These are phyloP conservation scores for Favolaschia claudopus DNA, from an alignment of 768 basidiomycete species.

Conservation along the genomic window DNA sequence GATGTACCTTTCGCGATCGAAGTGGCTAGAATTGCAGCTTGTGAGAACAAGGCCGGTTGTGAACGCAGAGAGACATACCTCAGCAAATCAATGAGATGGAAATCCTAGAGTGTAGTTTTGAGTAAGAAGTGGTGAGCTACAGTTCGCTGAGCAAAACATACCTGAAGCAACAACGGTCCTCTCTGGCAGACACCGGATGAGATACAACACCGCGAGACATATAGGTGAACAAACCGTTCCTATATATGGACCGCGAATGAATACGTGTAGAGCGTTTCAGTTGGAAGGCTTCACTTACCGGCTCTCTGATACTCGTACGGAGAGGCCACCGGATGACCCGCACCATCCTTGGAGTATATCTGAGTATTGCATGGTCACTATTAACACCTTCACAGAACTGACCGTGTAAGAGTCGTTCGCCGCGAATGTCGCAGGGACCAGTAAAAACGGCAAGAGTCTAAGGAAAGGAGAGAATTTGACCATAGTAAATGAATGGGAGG, in stretches of 20 bases:
- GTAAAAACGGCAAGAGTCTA: too few species aligned
- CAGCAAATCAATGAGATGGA: conserved; percentile 21
- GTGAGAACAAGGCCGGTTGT: too few species aligned
- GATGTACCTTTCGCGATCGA: conserved; percentile 14
- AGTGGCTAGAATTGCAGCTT: too few species aligned
- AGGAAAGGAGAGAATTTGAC: too few species aligned
- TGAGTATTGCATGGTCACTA: neutral
- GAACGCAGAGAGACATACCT: too few species aligned
- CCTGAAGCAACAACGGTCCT: conserved; percentile 24
- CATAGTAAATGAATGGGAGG: too few species aligned
- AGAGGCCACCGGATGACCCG: conserved; percentile 22
- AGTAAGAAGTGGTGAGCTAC: neutral
- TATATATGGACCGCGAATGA: neutral
- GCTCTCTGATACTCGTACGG: conserved; percentile 28
- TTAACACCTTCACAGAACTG: neutral
- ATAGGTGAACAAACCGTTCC: conserved; percentile 13
- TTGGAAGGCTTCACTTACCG: conserved; percentile 1
- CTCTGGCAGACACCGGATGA: neutral
- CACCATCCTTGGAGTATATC: conserved; percentile 13
- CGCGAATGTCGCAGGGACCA: too few species aligned
- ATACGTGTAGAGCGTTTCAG: neutral
- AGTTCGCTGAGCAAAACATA: neutral
- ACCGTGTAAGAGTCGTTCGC: too few species aligned
- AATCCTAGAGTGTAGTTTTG: conserved; percentile 3
- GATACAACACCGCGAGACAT: neutral